phyloP scores from a whole-genome alignment of 2,329 filamentous ascomycete species.

The Microcyclosporella mali region DNA sequence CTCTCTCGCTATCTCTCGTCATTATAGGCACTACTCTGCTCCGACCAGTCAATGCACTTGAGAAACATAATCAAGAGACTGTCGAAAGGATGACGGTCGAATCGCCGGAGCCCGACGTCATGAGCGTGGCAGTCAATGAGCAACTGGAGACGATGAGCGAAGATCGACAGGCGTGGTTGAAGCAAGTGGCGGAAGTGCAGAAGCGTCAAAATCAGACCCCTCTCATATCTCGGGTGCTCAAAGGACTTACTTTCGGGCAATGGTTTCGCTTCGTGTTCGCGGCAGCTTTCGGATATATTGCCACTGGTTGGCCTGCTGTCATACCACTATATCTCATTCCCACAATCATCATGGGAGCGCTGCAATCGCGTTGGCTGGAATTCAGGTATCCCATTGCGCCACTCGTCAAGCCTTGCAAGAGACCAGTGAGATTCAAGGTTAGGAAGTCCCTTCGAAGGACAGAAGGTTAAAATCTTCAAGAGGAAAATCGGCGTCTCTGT shows the following conservation, averaged over 20 bases:
- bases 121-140: not conserved
- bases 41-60: not conserved
- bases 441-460: not conserved
- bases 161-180: not conserved
- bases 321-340: conserved; percentile 37
- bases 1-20: conserved; percentile 6
- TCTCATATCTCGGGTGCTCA: not conserved
- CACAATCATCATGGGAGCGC: conserved; percentile 10
- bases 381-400: conserved; percentile 21
- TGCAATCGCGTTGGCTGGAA: conserved; percentile 23
- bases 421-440: conserved; percentile 22
- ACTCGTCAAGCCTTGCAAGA: conserved; percentile 22
- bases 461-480: no score
- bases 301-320: conserved; percentile 34
- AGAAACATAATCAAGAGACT: not conserved
- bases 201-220: no score
- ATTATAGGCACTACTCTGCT: conserved; percentile 19
- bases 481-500: no score
- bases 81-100: not conserved
- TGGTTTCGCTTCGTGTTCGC: conserved; percentile 27
- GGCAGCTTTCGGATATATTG: conserved; percentile 29
- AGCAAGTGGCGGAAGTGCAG: conserved; percentile 6
- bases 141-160: not conserved
- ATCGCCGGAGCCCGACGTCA: not conserved
- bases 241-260: conserved; percentile 12